Conservation (phyloP, 768 basidiomycete genomes). For the Scleroderma citrinum region DNA sequence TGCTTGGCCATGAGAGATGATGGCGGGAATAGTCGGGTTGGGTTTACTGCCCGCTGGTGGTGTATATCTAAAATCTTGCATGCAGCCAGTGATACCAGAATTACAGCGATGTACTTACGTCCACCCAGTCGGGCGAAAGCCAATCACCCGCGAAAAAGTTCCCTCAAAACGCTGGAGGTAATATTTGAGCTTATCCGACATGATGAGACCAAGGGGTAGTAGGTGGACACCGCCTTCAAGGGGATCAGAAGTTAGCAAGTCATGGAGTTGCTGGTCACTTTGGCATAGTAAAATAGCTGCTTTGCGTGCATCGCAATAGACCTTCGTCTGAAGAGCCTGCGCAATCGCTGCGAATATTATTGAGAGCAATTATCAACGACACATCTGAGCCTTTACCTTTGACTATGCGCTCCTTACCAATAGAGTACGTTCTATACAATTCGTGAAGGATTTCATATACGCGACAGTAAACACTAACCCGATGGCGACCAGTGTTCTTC, state of each 20-base stretch:
- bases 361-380: background rate
- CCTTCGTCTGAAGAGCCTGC: conserved; percentile 67
- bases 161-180: conserved; percentile 76
- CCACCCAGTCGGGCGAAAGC: conserved; percentile 95
- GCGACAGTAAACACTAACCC: conserved; percentile 44
- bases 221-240: conserved; percentile 77
- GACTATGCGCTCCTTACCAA: conserved; percentile 96
- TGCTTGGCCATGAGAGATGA: conserved; percentile 63
- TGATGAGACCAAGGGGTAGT: conserved; percentile 70
- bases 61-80: conserved; percentile 43
- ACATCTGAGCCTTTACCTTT: conserved; percentile 55
- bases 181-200: conserved; percentile 65
- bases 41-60: conserved; percentile 59
- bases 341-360: conserved; percentile 61
- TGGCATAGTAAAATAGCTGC: conserved; percentile 78
- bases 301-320: conserved; percentile 89
- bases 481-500: conserved; percentile 55
- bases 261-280: conserved; percentile 75
- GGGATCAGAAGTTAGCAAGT: conserved; percentile 73
- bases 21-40: conserved; percentile 55
- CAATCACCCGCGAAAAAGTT: conserved; percentile 65
- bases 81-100: background rate
- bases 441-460: background rate
- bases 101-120: conserved; percentile 50
- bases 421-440: conserved; percentile 79